A percentile compares a stretch with the other conserved stretches of the same genome.
Evolutionary conservation across 495 filamentous ascomycete genomes (phyloP).

Genomic region (Penicillium nucicola): DNA sequence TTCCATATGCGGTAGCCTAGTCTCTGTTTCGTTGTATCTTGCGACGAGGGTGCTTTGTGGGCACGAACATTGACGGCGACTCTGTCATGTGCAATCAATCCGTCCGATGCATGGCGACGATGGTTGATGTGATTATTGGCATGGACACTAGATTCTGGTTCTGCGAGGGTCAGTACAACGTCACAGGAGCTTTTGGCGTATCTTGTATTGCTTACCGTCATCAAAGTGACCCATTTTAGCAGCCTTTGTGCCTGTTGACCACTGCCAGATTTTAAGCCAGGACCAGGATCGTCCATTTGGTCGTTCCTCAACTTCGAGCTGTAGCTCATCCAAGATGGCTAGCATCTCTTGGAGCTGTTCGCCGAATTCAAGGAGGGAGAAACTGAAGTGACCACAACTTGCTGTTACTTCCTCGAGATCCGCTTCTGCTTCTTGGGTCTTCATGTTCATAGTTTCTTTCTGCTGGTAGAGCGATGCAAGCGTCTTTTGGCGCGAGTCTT

Average conservation of each 20-base stretch:
- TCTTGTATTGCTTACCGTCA: conserved; percentile 12
- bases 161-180: neutral
- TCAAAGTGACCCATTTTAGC: conserved; percentile 13
- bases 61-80: conserved; percentile 1
- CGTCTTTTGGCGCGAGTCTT: conserved; percentile 66
- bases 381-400: conserved; percentile 92
- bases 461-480: conserved; percentile 74
- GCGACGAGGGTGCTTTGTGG: conserved; percentile 1
- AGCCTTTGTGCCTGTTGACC: conserved; percentile 11
- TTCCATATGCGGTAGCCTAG: conserved; percentile 57
- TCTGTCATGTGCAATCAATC: conserved; percentile 4
- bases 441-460: conserved; percentile 62
- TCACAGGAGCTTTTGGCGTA: neutral
- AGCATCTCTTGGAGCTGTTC: conserved; percentile 82
- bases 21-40: conserved; percentile 26
- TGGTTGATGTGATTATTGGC: neutral
- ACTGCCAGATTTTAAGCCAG: conserved; percentile 81
- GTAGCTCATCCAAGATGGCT: conserved; percentile 80
- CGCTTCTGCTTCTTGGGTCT: conserved; percentile 71
- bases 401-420: conserved; percentile 96
- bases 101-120: conserved; percentile 2
- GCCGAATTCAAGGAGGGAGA: conserved; percentile 82
- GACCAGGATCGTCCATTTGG: conserved; percentile 66
- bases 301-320: conserved; percentile 58
- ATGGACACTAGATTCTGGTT: neutral